Base-by-base conservation (phyloP, 2,329 filamentous ascomycete genomes). In the Calonectria hawksworthii region DNA sequence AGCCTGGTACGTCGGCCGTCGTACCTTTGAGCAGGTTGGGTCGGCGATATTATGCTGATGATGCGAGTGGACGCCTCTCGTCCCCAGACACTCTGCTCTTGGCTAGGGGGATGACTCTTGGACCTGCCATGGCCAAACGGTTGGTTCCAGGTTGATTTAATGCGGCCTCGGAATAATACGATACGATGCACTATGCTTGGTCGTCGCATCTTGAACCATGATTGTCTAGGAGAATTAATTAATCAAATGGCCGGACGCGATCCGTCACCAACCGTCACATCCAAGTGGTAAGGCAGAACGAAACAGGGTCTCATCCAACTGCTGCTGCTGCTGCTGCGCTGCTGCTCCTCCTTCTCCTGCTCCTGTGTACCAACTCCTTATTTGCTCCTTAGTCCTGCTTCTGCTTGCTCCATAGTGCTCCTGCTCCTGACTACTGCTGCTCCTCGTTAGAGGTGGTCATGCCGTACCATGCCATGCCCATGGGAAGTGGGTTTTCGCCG, bases 11-110 rank as follows among this genome's bases (percentile, higher is more conserved):
- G 61, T 68, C 76, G 72, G 72, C 63, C 71, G 75, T 80, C 79
- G 76, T 79, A 80, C 79, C 76, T 78, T 74, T 78, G 76, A 74
- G 72, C 70, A 72, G 75, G 70, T 74, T 76, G 73, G 76, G 75
- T 72, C 68, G 73, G 74, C 77, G 66, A 71, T 65, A 76, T 76
- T 71, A 76, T 80, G 75, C 72, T 73, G 74, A 69, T 47, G 73
- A 74, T 75, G 76, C 32, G 68, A 75, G 77, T 80, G 76, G 79
- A 80, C 79, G 79, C 79, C 79, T 79, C 79, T 74, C 63, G 64
- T 68, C 66, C 75, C 74, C 71, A 72, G 61, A 69, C 47, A 61
- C 72, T 66, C 30, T 67, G 65, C 64, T 63, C 51, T 77, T 65
- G 21, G 52, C 64, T 68, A 68, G 50, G 66, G 68, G 73, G 64